These are phyloP conservation scores for Austroboletus festivus DNA, from an alignment of 768 basidiomycete species.

Conservation along the genomic window DNA sequence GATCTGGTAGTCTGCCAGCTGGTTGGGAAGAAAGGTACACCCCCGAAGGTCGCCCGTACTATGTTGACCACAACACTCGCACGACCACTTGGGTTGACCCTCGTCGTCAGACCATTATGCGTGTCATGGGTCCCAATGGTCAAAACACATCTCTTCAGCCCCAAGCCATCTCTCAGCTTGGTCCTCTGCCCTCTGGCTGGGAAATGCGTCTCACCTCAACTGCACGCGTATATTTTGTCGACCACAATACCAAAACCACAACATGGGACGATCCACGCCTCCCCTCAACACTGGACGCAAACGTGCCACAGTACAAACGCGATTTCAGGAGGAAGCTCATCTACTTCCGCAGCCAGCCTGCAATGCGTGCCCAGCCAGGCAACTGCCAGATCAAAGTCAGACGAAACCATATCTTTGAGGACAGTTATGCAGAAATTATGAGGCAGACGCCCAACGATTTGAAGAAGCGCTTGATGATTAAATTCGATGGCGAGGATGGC, in stretches of 20 bases:
- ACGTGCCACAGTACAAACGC: conserved; percentile 99
- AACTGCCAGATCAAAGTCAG: conserved; percentile 99
- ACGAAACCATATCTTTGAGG: conserved; percentile 98
- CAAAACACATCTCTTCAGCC: conserved; percentile 87
- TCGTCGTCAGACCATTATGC: conserved; percentile 92
- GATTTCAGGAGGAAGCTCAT: conserved; percentile 99
- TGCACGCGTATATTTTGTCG: conserved; percentile 98
- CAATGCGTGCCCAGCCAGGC: conserved; percentile 95
- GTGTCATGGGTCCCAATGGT: conserved; percentile 93
- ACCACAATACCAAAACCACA: conserved; percentile 99
- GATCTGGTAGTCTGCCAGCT: conserved; percentile 84
- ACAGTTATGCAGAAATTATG: conserved; percentile 99
- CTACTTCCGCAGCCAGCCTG: conserved; percentile 98
- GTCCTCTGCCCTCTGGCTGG: conserved; percentile 97
- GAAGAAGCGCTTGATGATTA: conserved; percentile 99
- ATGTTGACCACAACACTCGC: conserved; percentile 98
- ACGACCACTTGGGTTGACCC: conserved; percentile 99
- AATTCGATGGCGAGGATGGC: conserved; percentile 99
- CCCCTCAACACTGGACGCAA: conserved; percentile 92
- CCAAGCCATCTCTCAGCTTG: conserved; percentile 94
- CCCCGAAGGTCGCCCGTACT: conserved; percentile 96
- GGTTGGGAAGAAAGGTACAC: conserved; percentile 99
- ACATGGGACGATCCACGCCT: conserved; percentile 99
- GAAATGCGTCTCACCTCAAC: conserved; percentile 99
- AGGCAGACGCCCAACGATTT: conserved; percentile 96